Conservation (phyloP, 371 early-diverging fungal species). For the Chytridiales sp. region DNA sequence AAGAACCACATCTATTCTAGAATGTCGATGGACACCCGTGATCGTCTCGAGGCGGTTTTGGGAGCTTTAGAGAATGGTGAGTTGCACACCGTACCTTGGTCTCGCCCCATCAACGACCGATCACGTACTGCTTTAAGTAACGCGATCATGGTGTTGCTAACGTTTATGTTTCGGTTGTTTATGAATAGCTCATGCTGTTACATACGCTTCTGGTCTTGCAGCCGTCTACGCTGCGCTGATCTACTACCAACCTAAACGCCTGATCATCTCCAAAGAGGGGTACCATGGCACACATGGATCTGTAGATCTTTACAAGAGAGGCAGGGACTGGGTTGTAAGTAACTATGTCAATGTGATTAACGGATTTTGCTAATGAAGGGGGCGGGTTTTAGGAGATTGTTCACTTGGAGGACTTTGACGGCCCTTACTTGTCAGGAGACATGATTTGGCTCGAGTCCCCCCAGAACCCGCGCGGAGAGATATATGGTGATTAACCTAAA, state of each 20-base stretch:
- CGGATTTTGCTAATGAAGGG: too few relatives aligned
- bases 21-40: slow-evolving; percentile 23
- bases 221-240: slow-evolving; percentile 40
- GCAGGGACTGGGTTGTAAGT: slow-evolving; percentile 28
- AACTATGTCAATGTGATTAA: neutral
- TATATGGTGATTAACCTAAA: slow-evolving; percentile 18
- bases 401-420: slow-evolving; percentile 27
- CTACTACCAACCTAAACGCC: slow-evolving; percentile 28
- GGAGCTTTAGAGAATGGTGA: slow-evolving; percentile 36
- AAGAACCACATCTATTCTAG: slow-evolving; percentile 33
- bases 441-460: slow-evolving; percentile 43
- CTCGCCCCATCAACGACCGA: neutral
- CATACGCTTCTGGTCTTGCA: slow-evolving; percentile 48
- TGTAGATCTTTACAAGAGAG: slow-evolving; percentile 26
- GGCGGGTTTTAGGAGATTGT: slow-evolving; percentile 11
- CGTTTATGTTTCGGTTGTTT: too few relatives aligned
- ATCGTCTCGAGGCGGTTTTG: slow-evolving; percentile 32
- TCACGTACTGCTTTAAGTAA: neutral
- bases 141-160: slow-evolving; percentile 9
- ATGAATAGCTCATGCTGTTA: slow-evolving; percentile 35
- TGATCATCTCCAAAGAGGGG: slow-evolving; percentile 30
- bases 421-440: slow-evolving; percentile 20
- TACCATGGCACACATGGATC: slow-evolving; percentile 44
- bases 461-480: slow-evolving; percentile 46
- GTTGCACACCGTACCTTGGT: too few relatives aligned